Conservation (phyloP, 1,284 basidiomycete genomes). For the Ganoderma lucidum region DNA sequence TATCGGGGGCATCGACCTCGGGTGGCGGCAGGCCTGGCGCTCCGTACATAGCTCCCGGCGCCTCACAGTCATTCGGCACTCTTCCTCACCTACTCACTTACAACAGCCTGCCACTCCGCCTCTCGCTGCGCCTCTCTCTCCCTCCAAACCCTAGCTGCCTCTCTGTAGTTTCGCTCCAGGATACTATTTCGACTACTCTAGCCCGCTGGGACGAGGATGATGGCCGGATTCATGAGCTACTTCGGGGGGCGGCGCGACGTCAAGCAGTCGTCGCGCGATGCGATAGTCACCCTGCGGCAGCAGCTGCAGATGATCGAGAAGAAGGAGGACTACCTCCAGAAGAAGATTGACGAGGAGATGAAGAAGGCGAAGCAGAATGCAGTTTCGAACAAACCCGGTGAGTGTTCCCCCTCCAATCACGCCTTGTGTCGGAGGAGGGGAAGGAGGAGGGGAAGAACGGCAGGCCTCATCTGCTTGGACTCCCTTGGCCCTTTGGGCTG, state of each 20-base stretch:
- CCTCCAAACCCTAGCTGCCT: conserved; percentile 9
- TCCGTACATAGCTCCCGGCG: conserved; percentile 2
- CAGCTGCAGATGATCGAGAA: conserved; percentile 98
- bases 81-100: conserved; percentile 1
- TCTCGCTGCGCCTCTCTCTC: conserved; percentile 10
- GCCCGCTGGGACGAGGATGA: conserved; percentile 52
- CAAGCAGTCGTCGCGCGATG: conserved; percentile 83
- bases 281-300: conserved; percentile 87
- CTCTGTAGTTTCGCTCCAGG: conserved; percentile 4
- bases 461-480: neutral
- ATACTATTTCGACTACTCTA: neutral
- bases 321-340: conserved; percentile 97
- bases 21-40: conserved; percentile 34
- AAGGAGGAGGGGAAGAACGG: too few species aligned
- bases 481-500: neutral
- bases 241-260: conserved; percentile 82
- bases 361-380: conserved; percentile 95
- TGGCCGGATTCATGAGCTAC: conserved; percentile 90
- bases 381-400: conserved; percentile 93
- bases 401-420: conserved; percentile 11
- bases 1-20: conserved; percentile 45
- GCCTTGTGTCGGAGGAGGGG: neutral
- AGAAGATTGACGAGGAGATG: conserved; percentile 96
- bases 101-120: conserved; percentile 22
- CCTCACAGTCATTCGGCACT: conserved; percentile 20